Conservation (phyloP, 176 grass and related monocot species). For the Bonia amplexicaulis region DNA sequence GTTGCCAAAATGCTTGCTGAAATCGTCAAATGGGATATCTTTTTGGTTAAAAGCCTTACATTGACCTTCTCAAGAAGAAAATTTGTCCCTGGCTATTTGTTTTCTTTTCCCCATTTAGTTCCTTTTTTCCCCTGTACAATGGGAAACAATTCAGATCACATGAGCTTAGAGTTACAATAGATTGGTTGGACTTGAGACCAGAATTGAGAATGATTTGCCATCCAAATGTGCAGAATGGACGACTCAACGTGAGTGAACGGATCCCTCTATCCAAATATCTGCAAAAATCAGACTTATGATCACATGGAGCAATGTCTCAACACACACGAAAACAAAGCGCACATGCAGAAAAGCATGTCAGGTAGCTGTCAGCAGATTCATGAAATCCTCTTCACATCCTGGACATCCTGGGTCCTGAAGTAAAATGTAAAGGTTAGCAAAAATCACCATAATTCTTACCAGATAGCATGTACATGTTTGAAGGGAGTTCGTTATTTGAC, state of each 20-base stretch:
- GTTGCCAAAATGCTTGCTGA: slow-evolving; percentile 1
- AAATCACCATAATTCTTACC: slow-evolving; percentile 12
- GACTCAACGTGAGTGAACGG: slow-evolving; percentile 7
- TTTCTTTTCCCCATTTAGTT: not conserved
- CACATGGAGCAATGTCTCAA: slow-evolving; percentile 1
- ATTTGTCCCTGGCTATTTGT: not conserved
- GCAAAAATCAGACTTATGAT: slow-evolving; percentile 17
- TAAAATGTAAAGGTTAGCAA: slow-evolving; percentile 15
- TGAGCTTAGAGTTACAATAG: slow-evolving; percentile 13
- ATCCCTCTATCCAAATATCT: slow-evolving; percentile 9
- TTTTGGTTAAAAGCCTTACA: slow-evolving; percentile 17
- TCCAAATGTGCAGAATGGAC: slow-evolving; percentile 8
- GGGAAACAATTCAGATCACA: slow-evolving; percentile 30
- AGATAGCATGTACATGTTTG: not conserved
- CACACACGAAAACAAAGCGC: slow-evolving; percentile 17
- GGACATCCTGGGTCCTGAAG: slow-evolving; percentile 37
- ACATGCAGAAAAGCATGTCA: slow-evolving; percentile 31
- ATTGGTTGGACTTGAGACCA: slow-evolving; percentile 8
- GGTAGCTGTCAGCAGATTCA: slow-evolving; percentile 34
- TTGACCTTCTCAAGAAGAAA: not conserved
- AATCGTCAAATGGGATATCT: not conserved
- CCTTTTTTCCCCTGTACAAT: slow-evolving; percentile 37
- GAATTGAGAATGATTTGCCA: slow-evolving; percentile 16
- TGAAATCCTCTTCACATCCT: slow-evolving; percentile 27
- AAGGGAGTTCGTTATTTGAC: not conserved